These are phyloP conservation scores for Zangia roseola DNA, from an alignment of 768 basidiomycete species.

Conservation along the genomic window DNA sequence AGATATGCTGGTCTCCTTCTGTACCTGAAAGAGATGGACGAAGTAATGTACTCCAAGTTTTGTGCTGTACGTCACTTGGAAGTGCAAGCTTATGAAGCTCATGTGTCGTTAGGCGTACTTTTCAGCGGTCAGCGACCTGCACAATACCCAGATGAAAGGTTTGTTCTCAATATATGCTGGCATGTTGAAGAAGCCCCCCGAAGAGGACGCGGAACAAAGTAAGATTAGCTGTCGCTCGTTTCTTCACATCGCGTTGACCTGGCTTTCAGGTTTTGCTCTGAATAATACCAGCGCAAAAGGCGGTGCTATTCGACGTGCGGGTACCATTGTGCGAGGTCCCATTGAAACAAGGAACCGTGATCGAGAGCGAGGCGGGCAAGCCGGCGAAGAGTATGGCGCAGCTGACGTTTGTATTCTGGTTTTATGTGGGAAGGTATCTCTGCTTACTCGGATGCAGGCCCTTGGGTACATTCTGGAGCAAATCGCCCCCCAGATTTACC, in stretches of 20 bases:
- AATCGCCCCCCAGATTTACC: constrained; percentile 70
- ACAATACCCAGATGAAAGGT: constrained; percentile 76
- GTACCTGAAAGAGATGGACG: constrained; percentile 96
- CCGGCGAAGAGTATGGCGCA: constrained; percentile 61
- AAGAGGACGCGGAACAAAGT: constrained; percentile 79
- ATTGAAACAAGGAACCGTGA: constrained; percentile 48
- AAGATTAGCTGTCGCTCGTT: constrained; percentile 8
- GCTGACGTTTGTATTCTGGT: constrained; percentile 56
- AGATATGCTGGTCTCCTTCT: constrained; percentile 88
- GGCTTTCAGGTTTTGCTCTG: constrained; percentile 42
- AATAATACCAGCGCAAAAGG: constrained; percentile 39
- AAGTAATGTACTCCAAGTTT: constrained; percentile 79
- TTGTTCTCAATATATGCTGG: constrained; percentile 58
- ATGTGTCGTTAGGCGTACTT: constrained; percentile 74
- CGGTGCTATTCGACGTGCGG: constrained; percentile 74
- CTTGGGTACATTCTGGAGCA: constrained; percentile 74
- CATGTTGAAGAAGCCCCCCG: constrained; percentile 61
- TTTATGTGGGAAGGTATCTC: neutral
- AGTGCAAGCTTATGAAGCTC: neutral
- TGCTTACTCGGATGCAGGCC: constrained; percentile 46
- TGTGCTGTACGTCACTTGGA: constrained; percentile 68
- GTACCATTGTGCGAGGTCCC: constrained; percentile 80
- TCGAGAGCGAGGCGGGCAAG: constrained; percentile 51
- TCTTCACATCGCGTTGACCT: constrained; percentile 1
- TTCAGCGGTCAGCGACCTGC: constrained; percentile 78